Base-by-base conservation (phyloP, 2,329 filamentous ascomycete genomes). In the Colletotrichum caudatum region DNA sequence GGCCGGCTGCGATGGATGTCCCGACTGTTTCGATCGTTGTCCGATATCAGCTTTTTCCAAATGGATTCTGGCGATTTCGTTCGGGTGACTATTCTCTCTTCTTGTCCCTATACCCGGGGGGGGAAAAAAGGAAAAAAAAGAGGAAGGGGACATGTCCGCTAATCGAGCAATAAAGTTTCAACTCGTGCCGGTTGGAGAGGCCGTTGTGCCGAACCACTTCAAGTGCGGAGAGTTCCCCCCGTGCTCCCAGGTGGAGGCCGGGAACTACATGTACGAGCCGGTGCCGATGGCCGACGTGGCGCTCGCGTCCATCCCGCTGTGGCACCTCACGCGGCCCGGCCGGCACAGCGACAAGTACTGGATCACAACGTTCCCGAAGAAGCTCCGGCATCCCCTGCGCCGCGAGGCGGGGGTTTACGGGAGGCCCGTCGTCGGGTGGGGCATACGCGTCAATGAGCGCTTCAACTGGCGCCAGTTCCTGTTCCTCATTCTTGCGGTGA, bases 11-110 rank as follows among this genome's bases (percentile, higher is more conserved):
- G 37, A 53, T 46, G 56, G 56, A 35, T 53, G 0, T 51, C 44
- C 8, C 35, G 39, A 1, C n/a, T 61, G 9, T 53, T 61, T 57
- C 59, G 4, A n/a, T 16, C 16, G 3, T 1, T 64, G 5, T 56
- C 58, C 1, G 48, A 48, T 8, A 39, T 26, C 4, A 50, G 51
- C 29, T 20, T 68, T 12, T 64, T 56, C 58, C 20, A 41, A 6
- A 63, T 68, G 57, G 23, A 61, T 26, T 39, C 58, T 11, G 65
- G 65, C 3, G 65, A 68, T 16, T 68, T 44, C 50, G 65, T 68
- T 2, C 37, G 33, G 50, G 65, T 64, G n/a, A 14, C 12, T 57
- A 3, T 44, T n/a, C 16, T 14, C 39, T 41, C 4, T 12, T 1
- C 1, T n/a, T 26, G 37, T 39, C 37, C 37, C 14, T 8, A n/a